phyloP scores from a whole-genome alignment of 2,329 filamentous ascomycete genomes.

The Trichoderma simmonsii region DNA sequence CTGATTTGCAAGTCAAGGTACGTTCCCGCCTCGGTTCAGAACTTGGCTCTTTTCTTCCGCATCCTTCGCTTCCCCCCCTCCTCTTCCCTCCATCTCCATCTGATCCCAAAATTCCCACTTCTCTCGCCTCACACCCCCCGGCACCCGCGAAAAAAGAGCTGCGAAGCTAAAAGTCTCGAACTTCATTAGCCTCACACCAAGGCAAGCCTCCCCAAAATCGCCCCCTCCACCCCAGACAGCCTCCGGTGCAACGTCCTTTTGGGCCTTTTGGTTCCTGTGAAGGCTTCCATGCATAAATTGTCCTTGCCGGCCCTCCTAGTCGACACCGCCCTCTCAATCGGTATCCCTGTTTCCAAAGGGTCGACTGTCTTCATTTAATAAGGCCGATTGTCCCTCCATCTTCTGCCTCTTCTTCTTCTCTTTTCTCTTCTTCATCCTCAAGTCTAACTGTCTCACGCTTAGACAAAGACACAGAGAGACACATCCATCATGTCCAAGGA shows the following conservation, averaged over 20 bases:
- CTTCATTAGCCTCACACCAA: conserved; percentile 18
- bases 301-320: conserved; percentile 13
- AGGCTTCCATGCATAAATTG: conserved; percentile 20
- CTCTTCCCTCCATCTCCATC: background rate
- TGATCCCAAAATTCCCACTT: background rate
- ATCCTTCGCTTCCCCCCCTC: background rate
- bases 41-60: background rate
- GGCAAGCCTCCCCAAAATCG: conserved; percentile 3
- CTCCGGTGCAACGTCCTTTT: conserved; percentile 18
- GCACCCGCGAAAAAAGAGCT: conserved; percentile 7
- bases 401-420: background rate
- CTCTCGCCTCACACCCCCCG: conserved; percentile 8
- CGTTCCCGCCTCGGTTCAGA: conserved; percentile 5
- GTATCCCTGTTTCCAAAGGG: conserved; percentile 19
- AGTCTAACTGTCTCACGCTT: conserved; percentile 22
- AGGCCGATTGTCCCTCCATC: background rate
- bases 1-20: background rate
- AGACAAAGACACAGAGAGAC: background rate
- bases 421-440: conserved; percentile 4
- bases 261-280: conserved; percentile 14
- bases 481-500: conserved; percentile 18
- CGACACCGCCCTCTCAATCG: conserved; percentile 7
- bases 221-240: conserved; percentile 16
- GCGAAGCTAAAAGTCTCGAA: conserved; percentile 18
- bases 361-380: conserved; percentile 5